A percentile compares a stretch with the other conserved stretches of the same genome.
Evolutionary conservation across 441 rosid species (phyloP).

Genomic region (Kokia cookei): DNA sequence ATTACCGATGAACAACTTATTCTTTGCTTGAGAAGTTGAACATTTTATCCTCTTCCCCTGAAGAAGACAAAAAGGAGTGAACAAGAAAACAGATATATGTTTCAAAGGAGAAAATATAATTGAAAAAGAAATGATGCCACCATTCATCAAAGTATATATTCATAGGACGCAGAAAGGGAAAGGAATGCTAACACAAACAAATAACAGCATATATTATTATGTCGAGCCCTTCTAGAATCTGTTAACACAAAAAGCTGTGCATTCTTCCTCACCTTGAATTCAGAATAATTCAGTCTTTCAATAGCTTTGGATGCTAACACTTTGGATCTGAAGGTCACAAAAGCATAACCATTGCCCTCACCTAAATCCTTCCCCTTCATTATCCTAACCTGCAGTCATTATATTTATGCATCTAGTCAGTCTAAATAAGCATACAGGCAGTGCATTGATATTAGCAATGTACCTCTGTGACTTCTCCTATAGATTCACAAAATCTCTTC

Average conservation of each 20-base stretch:
- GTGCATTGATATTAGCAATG: background rate
- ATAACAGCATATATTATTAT: conserved; percentile 1
- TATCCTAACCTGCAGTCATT: conserved; percentile 65
- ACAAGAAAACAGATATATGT: conserved; percentile 9
- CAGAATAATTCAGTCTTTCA: conserved; percentile 61
- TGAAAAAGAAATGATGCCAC: background rate
- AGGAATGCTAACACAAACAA: background rate
- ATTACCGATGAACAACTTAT: conserved; percentile 84
- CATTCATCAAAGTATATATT: background rate
- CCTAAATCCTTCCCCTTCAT: conserved; percentile 87
- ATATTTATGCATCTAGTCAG: conserved; percentile 3
- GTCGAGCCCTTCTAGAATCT: background rate
- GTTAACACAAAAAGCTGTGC: background rate
- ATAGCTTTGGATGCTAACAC: conserved; percentile 86
- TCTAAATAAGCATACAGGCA: conserved; percentile 7
- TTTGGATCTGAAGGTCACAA: conserved; percentile 78
- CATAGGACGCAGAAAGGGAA: background rate
- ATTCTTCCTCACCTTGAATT: conserved; percentile 53
- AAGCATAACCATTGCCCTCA: conserved; percentile 83
- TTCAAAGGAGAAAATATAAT: background rate
- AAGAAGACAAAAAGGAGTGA: conserved; percentile 5
- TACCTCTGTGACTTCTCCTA: conserved; percentile 89
- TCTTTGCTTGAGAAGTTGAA: conserved; percentile 91
- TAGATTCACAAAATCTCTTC: conserved; percentile 64
- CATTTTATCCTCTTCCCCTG: conserved; percentile 81